Evolutionary conservation across 2,329 filamentous ascomycete species (phyloP).

Genomic region (Phyllosticta citrichinensis): DNA sequence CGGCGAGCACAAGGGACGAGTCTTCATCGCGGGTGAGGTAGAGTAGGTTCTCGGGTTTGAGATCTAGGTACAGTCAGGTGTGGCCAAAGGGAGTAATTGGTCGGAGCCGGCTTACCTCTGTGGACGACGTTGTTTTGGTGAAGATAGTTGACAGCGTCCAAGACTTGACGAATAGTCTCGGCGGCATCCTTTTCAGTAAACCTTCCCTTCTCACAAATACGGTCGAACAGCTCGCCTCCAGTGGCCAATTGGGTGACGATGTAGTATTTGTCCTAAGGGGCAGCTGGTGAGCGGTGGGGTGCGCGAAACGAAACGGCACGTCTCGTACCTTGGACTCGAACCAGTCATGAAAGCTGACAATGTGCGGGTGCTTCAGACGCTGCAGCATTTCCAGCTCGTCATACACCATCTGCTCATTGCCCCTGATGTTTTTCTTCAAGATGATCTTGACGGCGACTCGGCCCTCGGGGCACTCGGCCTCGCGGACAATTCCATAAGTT

Average conservation of each 20-base stretch:
- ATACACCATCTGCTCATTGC: slow-evolving; percentile 97
- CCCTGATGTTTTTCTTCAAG: slow-evolving; percentile 97
- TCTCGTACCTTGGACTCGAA: slow-evolving; percentile 86
- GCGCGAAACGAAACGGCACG: slow-evolving; percentile 1
- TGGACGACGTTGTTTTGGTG: slow-evolving; percentile 94
- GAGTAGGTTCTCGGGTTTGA: slow-evolving; percentile 95
- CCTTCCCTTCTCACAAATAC: slow-evolving; percentile 94
- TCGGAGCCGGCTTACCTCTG: slow-evolving; percentile 51
- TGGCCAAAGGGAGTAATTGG: neutral
- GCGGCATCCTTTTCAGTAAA: slow-evolving; percentile 98
- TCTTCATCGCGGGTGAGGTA: slow-evolving; percentile 71
- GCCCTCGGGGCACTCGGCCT: slow-evolving; percentile 74
- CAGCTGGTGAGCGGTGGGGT: neutral
- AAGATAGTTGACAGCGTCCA: slow-evolving; percentile 87
- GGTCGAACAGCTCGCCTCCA: slow-evolving; percentile 92
- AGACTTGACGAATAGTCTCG: slow-evolving; percentile 87
- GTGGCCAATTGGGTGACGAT: slow-evolving; percentile 95
- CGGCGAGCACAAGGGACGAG: slow-evolving; percentile 84
- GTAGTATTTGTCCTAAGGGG: slow-evolving; percentile 87
- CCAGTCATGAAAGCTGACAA: slow-evolving; percentile 97
- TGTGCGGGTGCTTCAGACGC: slow-evolving; percentile 82
- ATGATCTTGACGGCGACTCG: slow-evolving; percentile 98
- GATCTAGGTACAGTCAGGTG: slow-evolving; percentile 48
- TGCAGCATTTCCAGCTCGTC: slow-evolving; percentile 94
- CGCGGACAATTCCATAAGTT: slow-evolving; percentile 95